Conservation (phyloP, 352 stramenopile genomes). For the Sclerospora graminicola region DNA sequence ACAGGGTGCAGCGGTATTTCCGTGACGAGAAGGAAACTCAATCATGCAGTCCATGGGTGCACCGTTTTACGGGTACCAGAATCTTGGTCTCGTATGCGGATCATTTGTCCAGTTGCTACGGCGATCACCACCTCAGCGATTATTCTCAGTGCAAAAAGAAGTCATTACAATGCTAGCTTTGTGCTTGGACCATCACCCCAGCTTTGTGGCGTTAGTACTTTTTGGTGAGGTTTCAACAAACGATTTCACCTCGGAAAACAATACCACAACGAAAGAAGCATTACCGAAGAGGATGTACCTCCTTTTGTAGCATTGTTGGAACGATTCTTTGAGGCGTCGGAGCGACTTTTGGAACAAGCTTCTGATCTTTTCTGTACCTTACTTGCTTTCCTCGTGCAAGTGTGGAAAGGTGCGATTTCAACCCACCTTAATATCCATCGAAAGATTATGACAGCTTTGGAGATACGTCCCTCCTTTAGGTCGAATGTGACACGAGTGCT, state of each 20-base stretch:
- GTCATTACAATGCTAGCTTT: constrained; percentile 41
- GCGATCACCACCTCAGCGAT: no score
- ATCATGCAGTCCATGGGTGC: no score
- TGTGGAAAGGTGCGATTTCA: constrained; percentile 39
- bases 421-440: constrained; percentile 30
- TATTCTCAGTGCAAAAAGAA: no score
- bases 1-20: no score
- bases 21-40: no score
- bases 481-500: constrained; percentile 43
- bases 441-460: constrained; percentile 35
- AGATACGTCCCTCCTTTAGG: constrained; percentile 36
- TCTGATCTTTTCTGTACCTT: constrained; percentile 51
- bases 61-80: no score
- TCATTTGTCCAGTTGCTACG: no score
- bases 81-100: no score
- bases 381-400: constrained; percentile 40
- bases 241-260: constrained; percentile 6
- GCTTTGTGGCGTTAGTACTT: constrained; percentile 45
- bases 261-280: constrained; percentile 8
- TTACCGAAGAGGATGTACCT: constrained; percentile 10
- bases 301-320: constrained; percentile 33
- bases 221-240: constrained; percentile 20
- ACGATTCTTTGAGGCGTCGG: constrained; percentile 42
- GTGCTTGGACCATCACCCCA: constrained; percentile 47
- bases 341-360: constrained; percentile 41